A percentile compares a stretch with the other conserved stretches of the same genome.
Conservation (phyloP, 305 asterid species). For the Rubia balearica region DNA sequence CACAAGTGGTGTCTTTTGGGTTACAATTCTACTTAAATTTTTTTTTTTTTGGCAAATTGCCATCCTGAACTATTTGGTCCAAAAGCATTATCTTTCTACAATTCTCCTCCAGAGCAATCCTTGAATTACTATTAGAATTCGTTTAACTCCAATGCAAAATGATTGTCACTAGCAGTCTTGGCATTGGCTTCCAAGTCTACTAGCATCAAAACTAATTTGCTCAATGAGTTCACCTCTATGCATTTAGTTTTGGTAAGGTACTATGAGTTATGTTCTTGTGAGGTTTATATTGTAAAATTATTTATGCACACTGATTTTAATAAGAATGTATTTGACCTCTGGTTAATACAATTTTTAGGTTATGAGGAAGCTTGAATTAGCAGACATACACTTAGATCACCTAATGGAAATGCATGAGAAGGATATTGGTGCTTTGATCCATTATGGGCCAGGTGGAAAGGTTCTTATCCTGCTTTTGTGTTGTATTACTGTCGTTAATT, state of each 20-base stretch:
- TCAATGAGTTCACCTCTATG: background rate
- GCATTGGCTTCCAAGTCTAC: background rate
- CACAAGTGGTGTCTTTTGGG: background rate
- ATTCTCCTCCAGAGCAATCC: background rate
- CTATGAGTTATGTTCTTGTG: constrained; percentile 23
- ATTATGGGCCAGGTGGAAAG: constrained; percentile 96
- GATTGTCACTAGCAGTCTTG: background rate
- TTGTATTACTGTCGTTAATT: constrained; percentile 13
- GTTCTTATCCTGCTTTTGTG: constrained; percentile 32
- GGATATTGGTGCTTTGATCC: constrained; percentile 91
- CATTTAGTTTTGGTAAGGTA: background rate
- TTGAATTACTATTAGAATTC: background rate
- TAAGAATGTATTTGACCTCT: constrained; percentile 11
- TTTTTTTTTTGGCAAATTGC: background rate
- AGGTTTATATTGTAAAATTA: constrained; percentile 34
- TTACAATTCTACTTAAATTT: background rate
- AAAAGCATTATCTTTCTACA: background rate
- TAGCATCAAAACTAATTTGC: background rate
- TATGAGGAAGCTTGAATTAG: constrained; percentile 90
- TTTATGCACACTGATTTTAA: constrained; percentile 10
- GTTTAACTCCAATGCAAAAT: background rate
- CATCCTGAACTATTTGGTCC: background rate
- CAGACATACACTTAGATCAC: constrained; percentile 70
- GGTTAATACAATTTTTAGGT: constrained; percentile 40
- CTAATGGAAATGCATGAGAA: constrained; percentile 54